These are phyloP conservation scores for Pythium guiyangense DNA, from an alignment of 352 stramenopile genomes.

Conservation along the genomic window DNA sequence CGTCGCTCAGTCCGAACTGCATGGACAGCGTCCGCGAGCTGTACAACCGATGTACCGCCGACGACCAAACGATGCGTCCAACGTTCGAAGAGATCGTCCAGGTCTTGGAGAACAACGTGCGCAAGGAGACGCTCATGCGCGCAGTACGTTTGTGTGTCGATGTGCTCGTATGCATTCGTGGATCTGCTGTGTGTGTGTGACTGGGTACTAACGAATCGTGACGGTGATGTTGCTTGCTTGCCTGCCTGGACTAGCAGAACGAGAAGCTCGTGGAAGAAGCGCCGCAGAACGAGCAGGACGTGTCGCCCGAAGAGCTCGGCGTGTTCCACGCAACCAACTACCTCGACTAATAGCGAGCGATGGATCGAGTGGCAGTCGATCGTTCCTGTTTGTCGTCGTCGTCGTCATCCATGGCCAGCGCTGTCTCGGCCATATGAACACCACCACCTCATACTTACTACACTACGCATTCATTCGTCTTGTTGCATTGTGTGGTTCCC, in stretches of 20 bases:
- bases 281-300: conserved; percentile 40
- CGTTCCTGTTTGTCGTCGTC: not conserved
- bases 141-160: conserved; percentile 44
- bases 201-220: not conserved
- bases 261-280: conserved; percentile 15
- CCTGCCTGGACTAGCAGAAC: conserved; percentile 12
- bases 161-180: not conserved
- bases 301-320: conserved; percentile 78
- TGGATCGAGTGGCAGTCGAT: conserved; percentile 6
- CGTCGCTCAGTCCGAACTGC: conserved; percentile 78
- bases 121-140: conserved; percentile 80
- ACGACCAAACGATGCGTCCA: conserved; percentile 67
- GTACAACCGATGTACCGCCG: conserved; percentile 74
- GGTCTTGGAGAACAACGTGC: conserved; percentile 80
- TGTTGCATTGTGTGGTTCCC: not conserved
- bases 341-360: conserved; percentile 44
- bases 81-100: conserved; percentile 87
- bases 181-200: too few relatives aligned
- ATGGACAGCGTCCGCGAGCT: conserved; percentile 79
- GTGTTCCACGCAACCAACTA: conserved; percentile 83
- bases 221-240: too few relatives aligned
- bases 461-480: not conserved
- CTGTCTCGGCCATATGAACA: not conserved
- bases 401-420: not conserved
- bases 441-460: too few relatives aligned